Percentiles rank a stretch among this genome's conserved stretches.
These are phyloP conservation scores for Endocalyx cinctus DNA, from an alignment of 2,329 filamentous ascomycete species.

Conservation along the genomic window DNA sequence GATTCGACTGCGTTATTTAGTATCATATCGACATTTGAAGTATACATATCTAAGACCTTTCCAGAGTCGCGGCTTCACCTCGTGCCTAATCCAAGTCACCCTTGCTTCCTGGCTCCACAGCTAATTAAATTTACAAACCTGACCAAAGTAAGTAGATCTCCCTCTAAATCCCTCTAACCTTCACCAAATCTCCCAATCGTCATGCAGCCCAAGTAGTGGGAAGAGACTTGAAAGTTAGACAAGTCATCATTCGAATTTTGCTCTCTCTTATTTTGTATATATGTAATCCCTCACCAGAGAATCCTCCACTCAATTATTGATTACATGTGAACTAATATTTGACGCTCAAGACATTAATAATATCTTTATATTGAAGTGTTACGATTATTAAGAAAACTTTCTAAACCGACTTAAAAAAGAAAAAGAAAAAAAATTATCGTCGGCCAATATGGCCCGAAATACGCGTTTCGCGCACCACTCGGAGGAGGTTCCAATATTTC, in stretches of 20 bases:
- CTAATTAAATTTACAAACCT: constrained; percentile 24
- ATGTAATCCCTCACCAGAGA: no score
- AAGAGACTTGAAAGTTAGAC: constrained; percentile 6
- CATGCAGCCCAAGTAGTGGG: constrained; percentile 12
- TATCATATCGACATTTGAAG: constrained; percentile 11
- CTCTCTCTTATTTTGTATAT: no score
- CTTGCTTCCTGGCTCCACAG: constrained; percentile 28
- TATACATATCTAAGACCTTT: constrained; percentile 18
- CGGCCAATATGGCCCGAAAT: constrained; percentile 51
- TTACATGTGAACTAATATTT: constrained; percentile 9
- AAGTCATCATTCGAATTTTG: no score
- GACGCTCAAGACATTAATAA: constrained; percentile 2
- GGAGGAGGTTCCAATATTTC: constrained; percentile 48
- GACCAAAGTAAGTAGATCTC: constrained; percentile 22
- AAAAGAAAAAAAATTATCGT: constrained; percentile 6
- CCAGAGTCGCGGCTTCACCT: constrained; percentile 14
- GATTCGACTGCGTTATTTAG: constrained; percentile 2
- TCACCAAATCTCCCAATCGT: constrained; percentile 14
- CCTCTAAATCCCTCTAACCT: constrained; percentile 10
- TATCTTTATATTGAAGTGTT: constrained; percentile 2
- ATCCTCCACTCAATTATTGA: no score
- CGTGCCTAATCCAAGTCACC: constrained; percentile 21
- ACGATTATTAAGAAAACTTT: constrained; percentile 9
- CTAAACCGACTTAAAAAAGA: neutral
- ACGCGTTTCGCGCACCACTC: constrained; percentile 41